phyloP scores from a whole-genome alignment of 768 basidiomycete genomes.

The Rhodocollybia butyracea region DNA sequence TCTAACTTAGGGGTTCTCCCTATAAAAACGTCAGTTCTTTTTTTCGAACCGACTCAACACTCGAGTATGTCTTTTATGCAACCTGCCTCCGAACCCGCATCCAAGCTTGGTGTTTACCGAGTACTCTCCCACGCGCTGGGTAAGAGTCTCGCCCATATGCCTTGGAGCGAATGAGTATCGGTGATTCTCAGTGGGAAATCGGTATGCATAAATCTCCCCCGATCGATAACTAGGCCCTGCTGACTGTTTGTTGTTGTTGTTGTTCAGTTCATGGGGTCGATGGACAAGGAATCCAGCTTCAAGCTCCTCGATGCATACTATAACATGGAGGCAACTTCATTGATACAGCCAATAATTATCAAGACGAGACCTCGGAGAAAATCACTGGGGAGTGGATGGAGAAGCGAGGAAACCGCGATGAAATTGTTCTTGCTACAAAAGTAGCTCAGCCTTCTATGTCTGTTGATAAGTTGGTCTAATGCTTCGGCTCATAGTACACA shows the following conservation, averaged over 20 bases:
- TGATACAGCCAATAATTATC: slow-evolving; percentile 26
- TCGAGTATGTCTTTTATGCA: neutral
- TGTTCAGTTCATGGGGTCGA: slow-evolving; percentile 28
- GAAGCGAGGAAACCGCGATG: slow-evolving; percentile 32
- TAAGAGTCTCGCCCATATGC: slow-evolving; percentile 34
- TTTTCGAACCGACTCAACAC: neutral
- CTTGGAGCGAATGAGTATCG: slow-evolving; percentile 36
- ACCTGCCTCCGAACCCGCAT: slow-evolving; percentile 14
- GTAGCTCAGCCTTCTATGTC: neutral
- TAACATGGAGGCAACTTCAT: slow-evolving; percentile 32
- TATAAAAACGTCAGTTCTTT: neutral
- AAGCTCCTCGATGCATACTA: slow-evolving; percentile 42
- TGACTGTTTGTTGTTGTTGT: neutral
- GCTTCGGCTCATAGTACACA: slow-evolving; percentile 14
- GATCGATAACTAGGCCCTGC: too few species aligned
- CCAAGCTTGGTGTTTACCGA: slow-evolving; percentile 27
- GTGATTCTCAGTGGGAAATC: slow-evolving; percentile 27
- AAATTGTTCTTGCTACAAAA: slow-evolving; percentile 3
- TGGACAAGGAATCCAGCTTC: slow-evolving; percentile 37
- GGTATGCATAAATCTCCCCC: neutral
- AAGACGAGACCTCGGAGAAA: slow-evolving; percentile 34
- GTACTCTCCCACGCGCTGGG: slow-evolving; percentile 23
- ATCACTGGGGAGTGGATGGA: slow-evolving; percentile 45
- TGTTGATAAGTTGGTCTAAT: neutral
- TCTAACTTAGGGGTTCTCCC: too few species aligned